Percentiles rank a stretch among this genome's conserved stretches.
Evolutionary conservation across 768 basidiomycete genomes (phyloP).

Genomic region (Psilocybe azurescens): DNA sequence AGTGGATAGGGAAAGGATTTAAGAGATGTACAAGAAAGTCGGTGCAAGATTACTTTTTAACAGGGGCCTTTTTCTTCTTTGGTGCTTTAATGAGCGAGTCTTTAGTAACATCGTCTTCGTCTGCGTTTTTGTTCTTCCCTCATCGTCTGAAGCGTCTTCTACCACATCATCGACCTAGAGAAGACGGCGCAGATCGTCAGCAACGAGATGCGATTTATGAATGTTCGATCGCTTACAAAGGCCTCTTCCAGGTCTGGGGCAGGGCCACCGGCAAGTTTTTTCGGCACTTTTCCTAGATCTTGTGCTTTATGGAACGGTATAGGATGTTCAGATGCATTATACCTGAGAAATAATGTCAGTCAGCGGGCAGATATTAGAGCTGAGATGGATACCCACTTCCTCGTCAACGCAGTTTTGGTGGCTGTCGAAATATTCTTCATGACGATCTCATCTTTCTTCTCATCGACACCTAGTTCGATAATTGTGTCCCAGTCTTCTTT

Average conservation of each 20-base stretch:
- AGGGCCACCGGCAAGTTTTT: conserved; percentile 77
- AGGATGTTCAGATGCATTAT: conserved; percentile 89
- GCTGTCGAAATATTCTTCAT: conserved; percentile 84
- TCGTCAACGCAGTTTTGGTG: conserved; percentile 86
- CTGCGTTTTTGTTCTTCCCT: conserved; percentile 36
- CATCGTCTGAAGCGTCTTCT: conserved; percentile 45
- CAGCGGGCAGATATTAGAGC: background rate
- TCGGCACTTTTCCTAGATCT: conserved; percentile 78
- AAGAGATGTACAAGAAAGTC: background rate
- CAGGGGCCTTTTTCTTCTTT: conserved; percentile 46
- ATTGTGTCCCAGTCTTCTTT: conserved; percentile 98
- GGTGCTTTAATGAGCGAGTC: conserved; percentile 67
- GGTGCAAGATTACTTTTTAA: conserved; percentile 18
- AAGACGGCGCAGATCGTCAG: conserved; percentile 10
- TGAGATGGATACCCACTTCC: conserved; percentile 59
- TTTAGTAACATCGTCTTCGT: conserved; percentile 52
- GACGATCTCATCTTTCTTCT: conserved; percentile 73
- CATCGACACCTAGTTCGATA: conserved; percentile 90
- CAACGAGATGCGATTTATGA: background rate
- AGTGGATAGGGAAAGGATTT: background rate
- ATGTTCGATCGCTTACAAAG: conserved; percentile 45
- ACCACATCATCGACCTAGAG: conserved; percentile 35
- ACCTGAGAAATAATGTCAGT: conserved; percentile 51
- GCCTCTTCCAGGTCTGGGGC: conserved; percentile 94
- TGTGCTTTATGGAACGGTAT: conserved; percentile 93